phyloP scores from a whole-genome alignment of 306 rosid species.

The Cicer yamashitae region DNA sequence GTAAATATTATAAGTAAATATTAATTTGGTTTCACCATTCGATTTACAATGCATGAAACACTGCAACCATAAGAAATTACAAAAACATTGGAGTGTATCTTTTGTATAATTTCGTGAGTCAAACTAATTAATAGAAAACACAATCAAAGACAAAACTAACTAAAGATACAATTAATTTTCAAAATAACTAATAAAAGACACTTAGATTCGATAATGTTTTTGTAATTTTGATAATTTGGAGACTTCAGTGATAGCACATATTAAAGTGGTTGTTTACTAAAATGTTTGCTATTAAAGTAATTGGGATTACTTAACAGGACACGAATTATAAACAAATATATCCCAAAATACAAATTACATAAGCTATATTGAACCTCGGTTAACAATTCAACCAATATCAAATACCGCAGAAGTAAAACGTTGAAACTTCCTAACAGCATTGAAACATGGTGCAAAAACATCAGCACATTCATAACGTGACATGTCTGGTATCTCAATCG shows the following conservation, averaged over 20 bases:
- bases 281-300: background rate
- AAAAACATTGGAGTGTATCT: background rate
- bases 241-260: background rate
- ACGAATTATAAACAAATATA: background rate
- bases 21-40: too few species aligned
- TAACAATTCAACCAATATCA: slow-evolving; percentile 6
- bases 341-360: background rate
- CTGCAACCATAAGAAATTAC: background rate
- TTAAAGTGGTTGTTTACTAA: background rate
- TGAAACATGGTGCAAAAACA: background rate
- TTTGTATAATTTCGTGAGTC: background rate
- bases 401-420: background rate
- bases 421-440: background rate
- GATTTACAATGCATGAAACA: too few species aligned
- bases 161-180: background rate
- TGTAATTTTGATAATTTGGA: background rate
- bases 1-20: background rate
- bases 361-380: slow-evolving; percentile 14
- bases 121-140: background rate
- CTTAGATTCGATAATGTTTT: background rate
- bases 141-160: background rate
- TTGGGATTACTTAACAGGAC: background rate
- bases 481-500: background rate
- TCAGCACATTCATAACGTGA: background rate
- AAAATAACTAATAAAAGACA: background rate